Evolutionary conservation across 1,284 basidiomycete species (phyloP).

Genomic region (Boletus sp.): DNA sequence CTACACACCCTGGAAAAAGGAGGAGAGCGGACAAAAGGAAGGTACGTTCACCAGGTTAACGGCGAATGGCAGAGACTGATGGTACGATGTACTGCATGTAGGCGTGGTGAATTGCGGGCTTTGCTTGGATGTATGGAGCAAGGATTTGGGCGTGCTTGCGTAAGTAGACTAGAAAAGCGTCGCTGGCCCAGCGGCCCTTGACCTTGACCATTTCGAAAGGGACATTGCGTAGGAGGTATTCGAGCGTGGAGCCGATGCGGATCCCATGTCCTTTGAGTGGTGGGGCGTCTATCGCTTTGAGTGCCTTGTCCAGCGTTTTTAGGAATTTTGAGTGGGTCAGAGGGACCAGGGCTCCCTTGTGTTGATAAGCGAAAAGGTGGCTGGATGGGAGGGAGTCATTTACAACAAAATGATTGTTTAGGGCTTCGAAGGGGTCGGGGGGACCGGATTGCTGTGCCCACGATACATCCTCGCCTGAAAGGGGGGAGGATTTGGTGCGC

Average conservation of each 20-base stretch:
- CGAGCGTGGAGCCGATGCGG: not conserved
- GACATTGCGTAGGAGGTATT: not conserved
- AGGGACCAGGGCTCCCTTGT: not conserved
- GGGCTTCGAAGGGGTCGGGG: fast-evolving
- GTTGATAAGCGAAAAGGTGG: not conserved
- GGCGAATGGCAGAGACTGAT: not conserved
- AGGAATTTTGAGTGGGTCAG: not conserved
- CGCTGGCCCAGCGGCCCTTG: not conserved
- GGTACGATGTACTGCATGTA: not conserved
- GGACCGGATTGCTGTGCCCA: not conserved
- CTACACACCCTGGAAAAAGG: not conserved
- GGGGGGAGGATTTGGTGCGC: not conserved
- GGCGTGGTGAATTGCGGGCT: not conserved
- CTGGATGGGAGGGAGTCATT: not conserved
- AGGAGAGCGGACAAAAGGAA: not conserved
- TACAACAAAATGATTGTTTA: not conserved
- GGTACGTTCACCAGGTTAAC: too few species aligned
- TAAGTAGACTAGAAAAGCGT: not conserved
- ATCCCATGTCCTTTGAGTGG: not conserved
- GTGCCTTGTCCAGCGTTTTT: not conserved
- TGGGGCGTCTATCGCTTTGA: not conserved
- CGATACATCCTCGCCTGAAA: not conserved
- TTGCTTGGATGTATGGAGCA: not conserved
- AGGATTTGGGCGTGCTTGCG: not conserved
- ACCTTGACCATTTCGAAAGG: not conserved